Evolutionary conservation across 306 rosid species (phyloP).

Genomic region (Gynostemma pentaphyllum): DNA sequence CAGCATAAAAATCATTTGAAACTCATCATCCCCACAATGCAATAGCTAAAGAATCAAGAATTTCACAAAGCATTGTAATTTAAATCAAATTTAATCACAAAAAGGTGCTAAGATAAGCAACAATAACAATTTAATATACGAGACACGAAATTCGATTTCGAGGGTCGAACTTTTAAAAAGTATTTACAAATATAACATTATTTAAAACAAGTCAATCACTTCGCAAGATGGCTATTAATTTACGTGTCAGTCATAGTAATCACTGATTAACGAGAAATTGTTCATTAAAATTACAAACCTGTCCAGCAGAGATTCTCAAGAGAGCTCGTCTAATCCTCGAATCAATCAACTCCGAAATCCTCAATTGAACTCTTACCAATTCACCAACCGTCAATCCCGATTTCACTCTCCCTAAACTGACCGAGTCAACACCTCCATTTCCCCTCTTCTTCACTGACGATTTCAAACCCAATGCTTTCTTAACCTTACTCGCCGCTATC

Average conservation of each 20-base stretch:
- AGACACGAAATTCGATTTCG: too few species aligned
- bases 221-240: too few species aligned
- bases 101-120: background rate
- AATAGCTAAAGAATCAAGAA: background rate
- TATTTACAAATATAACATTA: too few species aligned
- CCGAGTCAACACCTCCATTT: conserved; percentile 18
- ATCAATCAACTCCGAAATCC: conserved; percentile 73
- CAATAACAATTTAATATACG: too few species aligned
- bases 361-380: conserved; percentile 76
- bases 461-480: conserved; percentile 77
- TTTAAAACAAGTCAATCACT: too few species aligned
- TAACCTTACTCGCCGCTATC: conserved; percentile 74
- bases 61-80: background rate
- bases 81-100: background rate
- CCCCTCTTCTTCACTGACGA: conserved; percentile 31
- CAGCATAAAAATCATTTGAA: too few species aligned
- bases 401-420: conserved; percentile 24
- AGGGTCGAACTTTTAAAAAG: too few species aligned
- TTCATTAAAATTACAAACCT: too few species aligned
- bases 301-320: conserved; percentile 75
- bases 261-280: too few species aligned
- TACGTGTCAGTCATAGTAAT: too few species aligned
- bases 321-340: conserved; percentile 69
- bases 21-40: background rate
- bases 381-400: conserved; percentile 64